These are phyloP conservation scores for Tetracladium setigerum DNA, from an alignment of 495 filamentous ascomycete genomes.

Conservation along the genomic window DNA sequence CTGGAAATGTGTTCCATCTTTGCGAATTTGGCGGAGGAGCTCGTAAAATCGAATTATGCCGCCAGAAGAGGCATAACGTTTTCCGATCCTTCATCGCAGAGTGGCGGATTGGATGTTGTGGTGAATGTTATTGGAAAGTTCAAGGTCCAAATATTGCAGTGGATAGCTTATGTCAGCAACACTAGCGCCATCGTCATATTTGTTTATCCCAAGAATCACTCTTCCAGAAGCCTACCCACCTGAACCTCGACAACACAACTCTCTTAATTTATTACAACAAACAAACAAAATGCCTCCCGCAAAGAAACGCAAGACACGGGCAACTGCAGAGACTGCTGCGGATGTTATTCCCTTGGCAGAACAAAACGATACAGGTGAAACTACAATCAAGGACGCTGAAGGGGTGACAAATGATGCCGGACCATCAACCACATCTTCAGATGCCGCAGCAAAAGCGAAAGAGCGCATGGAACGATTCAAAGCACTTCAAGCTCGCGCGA, in stretches of 20 bases:
- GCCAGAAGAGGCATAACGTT: conserved; percentile 8
- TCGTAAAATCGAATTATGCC: not conserved
- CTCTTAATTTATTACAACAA: conserved; percentile 1
- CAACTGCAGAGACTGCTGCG: conserved; percentile 17
- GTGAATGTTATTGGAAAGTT: not conserved
- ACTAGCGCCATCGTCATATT: not conserved
- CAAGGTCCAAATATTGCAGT: not conserved
- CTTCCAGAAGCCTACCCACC: too few relatives aligned
- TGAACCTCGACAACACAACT: not conserved
- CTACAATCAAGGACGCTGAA: not conserved
- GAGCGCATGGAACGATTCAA: conserved; percentile 69
- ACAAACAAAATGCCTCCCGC: conserved; percentile 31
- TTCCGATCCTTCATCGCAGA: conserved; percentile 7
- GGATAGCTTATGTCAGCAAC: not conserved
- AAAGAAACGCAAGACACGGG: conserved; percentile 40
- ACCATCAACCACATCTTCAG: conserved; percentile 7
- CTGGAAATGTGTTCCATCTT: conserved; percentile 1
- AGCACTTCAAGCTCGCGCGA: conserved; percentile 77
- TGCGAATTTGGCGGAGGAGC: not conserved
- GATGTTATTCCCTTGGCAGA: conserved; percentile 10
- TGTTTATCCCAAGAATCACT: not conserved
- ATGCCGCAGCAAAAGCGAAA: conserved; percentile 38
- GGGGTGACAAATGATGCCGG: conserved; percentile 1
- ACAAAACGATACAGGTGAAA: conserved; percentile 8
- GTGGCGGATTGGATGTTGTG: not conserved